These are phyloP conservation scores for Aspergillus tamarii DNA, from an alignment of 2,329 filamentous ascomycete genomes.

Conservation along the genomic window DNA sequence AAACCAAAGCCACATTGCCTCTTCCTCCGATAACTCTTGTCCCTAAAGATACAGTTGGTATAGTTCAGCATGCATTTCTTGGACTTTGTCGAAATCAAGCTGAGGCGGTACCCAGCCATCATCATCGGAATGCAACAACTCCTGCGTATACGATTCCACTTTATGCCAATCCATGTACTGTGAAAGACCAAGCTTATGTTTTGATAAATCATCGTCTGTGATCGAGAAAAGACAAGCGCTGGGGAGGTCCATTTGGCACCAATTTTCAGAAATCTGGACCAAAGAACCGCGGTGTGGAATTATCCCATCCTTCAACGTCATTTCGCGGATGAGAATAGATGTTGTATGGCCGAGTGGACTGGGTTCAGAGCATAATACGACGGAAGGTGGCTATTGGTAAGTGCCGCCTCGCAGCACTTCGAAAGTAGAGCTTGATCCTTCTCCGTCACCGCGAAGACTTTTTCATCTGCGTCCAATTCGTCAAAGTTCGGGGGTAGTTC, in stretches of 20 bases:
- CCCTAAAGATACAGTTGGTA: constrained; percentile 18
- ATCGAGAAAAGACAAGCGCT: constrained; percentile 10
- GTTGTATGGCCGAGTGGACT: constrained; percentile 8
- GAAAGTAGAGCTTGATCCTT: constrained; percentile 21
- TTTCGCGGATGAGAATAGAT: constrained; percentile 15
- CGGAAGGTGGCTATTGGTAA: constrained; percentile 18
- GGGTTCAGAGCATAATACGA: constrained; percentile 20
- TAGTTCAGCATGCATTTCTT: constrained; percentile 17
- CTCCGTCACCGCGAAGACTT: constrained; percentile 20
- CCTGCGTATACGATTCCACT: constrained; percentile 21
- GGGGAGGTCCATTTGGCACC: constrained; percentile 10
- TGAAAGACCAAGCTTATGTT: constrained; percentile 16
- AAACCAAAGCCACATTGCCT: constrained; percentile 20
- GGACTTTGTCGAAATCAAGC: constrained; percentile 22
- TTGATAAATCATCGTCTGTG: constrained; percentile 12
- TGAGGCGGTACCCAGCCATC: constrained; percentile 24
- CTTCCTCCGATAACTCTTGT: constrained; percentile 15
- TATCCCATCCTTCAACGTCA: constrained; percentile 18
- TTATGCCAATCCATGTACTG: constrained; percentile 19
- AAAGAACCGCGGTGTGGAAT: constrained; percentile 20
- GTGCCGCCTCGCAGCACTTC: constrained; percentile 27
- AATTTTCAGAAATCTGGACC: constrained; percentile 12
- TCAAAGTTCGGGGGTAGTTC: constrained; percentile 23
- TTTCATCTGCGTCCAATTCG: constrained; percentile 23
- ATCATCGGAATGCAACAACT: constrained; percentile 21